These are phyloP conservation scores for Eucalyptus pauciflora DNA, from an alignment of 345 rosid species.

Conservation along the genomic window DNA sequence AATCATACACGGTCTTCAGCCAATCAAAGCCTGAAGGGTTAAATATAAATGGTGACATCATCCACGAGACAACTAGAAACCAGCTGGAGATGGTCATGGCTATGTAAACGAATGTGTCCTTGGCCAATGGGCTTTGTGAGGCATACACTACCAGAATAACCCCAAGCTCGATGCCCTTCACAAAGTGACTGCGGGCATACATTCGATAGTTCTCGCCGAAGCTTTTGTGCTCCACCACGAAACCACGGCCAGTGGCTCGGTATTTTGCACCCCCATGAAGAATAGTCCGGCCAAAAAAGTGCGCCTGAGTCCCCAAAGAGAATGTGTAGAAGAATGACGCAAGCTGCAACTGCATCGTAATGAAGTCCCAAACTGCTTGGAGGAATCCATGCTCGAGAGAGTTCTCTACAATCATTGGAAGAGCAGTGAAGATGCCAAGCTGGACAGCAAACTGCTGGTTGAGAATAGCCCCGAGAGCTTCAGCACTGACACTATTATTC, in stretches of 20 bases:
- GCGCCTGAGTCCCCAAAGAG: slow-evolving; percentile 78
- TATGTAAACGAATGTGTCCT: slow-evolving; percentile 46
- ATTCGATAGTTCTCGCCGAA: slow-evolving; percentile 77
- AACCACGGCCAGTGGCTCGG: slow-evolving; percentile 89
- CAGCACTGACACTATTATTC: slow-evolving; percentile 18
- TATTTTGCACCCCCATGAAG: slow-evolving; percentile 96
- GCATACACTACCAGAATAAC: slow-evolving; percentile 71
- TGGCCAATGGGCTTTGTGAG: slow-evolving; percentile 44
- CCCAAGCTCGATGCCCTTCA: slow-evolving; percentile 83
- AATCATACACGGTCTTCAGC: slow-evolving; percentile 89
- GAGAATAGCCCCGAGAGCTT: slow-evolving; percentile 62
- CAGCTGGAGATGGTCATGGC: slow-evolving; percentile 71
- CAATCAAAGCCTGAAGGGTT: slow-evolving; percentile 92
- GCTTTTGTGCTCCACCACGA: slow-evolving; percentile 77
- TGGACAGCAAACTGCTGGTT: slow-evolving; percentile 83
- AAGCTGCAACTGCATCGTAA: slow-evolving; percentile 80
- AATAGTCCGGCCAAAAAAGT: slow-evolving; percentile 82
- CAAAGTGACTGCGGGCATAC: slow-evolving; percentile 84
- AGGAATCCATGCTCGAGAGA: slow-evolving; percentile 84
- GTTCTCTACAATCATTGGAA: slow-evolving; percentile 84
- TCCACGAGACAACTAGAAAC: slow-evolving; percentile 89
- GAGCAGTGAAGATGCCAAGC: slow-evolving; percentile 74
- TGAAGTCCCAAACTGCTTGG: slow-evolving; percentile 70
- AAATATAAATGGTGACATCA: slow-evolving; percentile 78
- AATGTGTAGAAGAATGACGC: slow-evolving; percentile 75